Base-by-base conservation (phyloP, 108 stramenopile genomes). In the Nitzschia sp. region DNA sequence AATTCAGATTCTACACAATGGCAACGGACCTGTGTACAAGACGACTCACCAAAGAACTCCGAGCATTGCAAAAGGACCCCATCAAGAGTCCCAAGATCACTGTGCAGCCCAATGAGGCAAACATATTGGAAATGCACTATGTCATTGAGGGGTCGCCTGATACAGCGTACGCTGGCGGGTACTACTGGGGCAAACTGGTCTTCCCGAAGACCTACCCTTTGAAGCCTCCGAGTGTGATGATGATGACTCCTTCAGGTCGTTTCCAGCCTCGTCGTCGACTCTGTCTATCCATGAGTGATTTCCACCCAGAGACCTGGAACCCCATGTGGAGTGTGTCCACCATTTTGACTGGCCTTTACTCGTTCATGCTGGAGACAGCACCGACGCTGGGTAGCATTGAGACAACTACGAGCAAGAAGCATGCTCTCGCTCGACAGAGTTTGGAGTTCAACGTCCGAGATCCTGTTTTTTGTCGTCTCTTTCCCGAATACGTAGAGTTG, bases 311-410 rank as follows among this genome's bases (percentile, higher is more conserved):
- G 58, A 76, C 68, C 10, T 88, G 92, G 92, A 91, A 91, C 75
- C 96, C 98, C 20, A 88, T 97, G 93, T 98, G 98, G 98, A 83
- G 82, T 40, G 94, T 97, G 25, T 80, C 82, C 53, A 97, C 98
- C 6, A 96, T 98, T 57, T 71, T 98, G 50, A 95, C 91, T 62
- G 98, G 98, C 14, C 81, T 98, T 17, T 90, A 94, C 69, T 92
- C 92, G 14, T 98, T 98, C 81, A 98, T 98, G 98, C 57, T 96
- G 39, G 96, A 96, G 39, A 84, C 76, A 7, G 80, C 74, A 15
- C 91, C 94, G 7, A 98, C 98, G 0, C 62, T 91, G 43, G 98
- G 98, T 3, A 79, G 81, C 60, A 84, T 97, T 37, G 93, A 94
- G 59, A 91, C 91, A 12, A 79, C 83, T 15, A 65, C 55, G 8